phyloP scores from a whole-genome alignment of 2,329 filamentous ascomycete genomes.

The Aspergillus niger region DNA sequence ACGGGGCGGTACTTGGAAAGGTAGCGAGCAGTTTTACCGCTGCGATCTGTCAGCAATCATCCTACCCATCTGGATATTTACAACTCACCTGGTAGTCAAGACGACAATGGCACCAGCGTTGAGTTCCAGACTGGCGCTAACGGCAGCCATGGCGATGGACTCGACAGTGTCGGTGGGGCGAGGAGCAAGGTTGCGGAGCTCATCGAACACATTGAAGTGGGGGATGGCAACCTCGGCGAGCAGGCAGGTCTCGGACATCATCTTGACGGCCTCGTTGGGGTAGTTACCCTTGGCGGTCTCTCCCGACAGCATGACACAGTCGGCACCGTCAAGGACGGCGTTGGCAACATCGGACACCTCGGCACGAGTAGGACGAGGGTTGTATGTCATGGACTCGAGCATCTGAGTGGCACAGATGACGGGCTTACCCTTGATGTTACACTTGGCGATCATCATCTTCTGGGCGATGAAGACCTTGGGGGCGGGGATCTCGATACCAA shows the following conservation, averaged over 20 bases:
- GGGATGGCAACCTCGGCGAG: slow-evolving; percentile 96
- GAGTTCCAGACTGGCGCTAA: slow-evolving; percentile 91
- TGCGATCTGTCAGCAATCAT: slow-evolving; percentile 36
- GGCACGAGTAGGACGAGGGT: slow-evolving; percentile 94
- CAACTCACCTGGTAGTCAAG: slow-evolving; percentile 76
- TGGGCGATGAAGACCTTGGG: slow-evolving; percentile 98
- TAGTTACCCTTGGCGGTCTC: slow-evolving; percentile 99
- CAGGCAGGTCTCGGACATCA: slow-evolving; percentile 98
- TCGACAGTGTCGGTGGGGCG: slow-evolving; percentile 86
- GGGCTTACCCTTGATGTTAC: slow-evolving; percentile 98
- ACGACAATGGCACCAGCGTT: slow-evolving; percentile 96
- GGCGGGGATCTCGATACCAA: slow-evolving; percentile 97
- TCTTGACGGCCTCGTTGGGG: slow-evolving; percentile 84
- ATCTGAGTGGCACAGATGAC: slow-evolving; percentile 99
- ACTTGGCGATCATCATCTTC: slow-evolving; percentile 99
- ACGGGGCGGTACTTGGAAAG: slow-evolving; percentile 98
- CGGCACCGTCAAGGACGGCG: slow-evolving; percentile 93
- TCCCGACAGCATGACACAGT: slow-evolving; percentile 99
- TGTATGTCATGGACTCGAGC: slow-evolving; percentile 99
- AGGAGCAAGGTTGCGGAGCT: slow-evolving; percentile 80
- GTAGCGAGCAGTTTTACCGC: slow-evolving; percentile 89
- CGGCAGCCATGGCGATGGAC: slow-evolving; percentile 95
- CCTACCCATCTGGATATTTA: neutral
- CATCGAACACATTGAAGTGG: slow-evolving; percentile 95
- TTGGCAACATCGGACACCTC: slow-evolving; percentile 99